Percentiles rank a stretch among this genome's conserved stretches.
These are phyloP conservation scores for Saccharomycopsis amapae DNA, from an alignment of 805 yeast genomes.

Conservation along the genomic window DNA sequence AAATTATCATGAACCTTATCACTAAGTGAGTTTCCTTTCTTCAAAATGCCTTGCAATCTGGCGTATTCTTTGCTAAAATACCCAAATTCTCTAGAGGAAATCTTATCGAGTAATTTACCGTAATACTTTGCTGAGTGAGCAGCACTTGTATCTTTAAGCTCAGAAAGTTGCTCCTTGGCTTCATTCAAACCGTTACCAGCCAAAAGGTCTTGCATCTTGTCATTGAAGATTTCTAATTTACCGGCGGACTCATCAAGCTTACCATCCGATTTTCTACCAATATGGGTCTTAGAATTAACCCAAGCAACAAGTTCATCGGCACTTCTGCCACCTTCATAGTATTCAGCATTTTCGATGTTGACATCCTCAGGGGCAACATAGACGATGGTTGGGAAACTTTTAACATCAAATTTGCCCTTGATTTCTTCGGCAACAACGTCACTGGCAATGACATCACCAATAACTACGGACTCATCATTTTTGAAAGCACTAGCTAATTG, in stretches of 20 bases:
- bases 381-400: conserved; percentile 46
- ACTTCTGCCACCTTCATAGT: conserved; percentile 35
- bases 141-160: conserved; percentile 24
- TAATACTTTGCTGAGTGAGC: conserved; percentile 37
- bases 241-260: conserved; percentile 31
- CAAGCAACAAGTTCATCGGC: conserved; percentile 47
- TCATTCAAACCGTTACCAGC: conserved; percentile 26
- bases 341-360: conserved; percentile 25
- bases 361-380: conserved; percentile 35
- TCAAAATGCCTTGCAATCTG: conserved; percentile 38
- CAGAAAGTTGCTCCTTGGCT: conserved; percentile 31
- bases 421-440: conserved; percentile 39
- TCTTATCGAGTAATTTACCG: conserved; percentile 38
- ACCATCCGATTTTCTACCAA: conserved; percentile 34
- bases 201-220: conserved; percentile 25
- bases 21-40: conserved; percentile 28
- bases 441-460: conserved; percentile 39
- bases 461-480: conserved; percentile 31
- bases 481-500: conserved; percentile 39
- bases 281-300: conserved; percentile 36
- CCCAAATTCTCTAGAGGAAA: conserved; percentile 37
- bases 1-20: conserved; percentile 41
- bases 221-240: conserved; percentile 27
- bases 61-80: conserved; percentile 36
- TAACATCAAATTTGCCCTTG: conserved; percentile 33